These are phyloP conservation scores for Xylaria castorea DNA, from an alignment of 495 filamentous ascomycete genomes.

Conservation along the genomic window DNA sequence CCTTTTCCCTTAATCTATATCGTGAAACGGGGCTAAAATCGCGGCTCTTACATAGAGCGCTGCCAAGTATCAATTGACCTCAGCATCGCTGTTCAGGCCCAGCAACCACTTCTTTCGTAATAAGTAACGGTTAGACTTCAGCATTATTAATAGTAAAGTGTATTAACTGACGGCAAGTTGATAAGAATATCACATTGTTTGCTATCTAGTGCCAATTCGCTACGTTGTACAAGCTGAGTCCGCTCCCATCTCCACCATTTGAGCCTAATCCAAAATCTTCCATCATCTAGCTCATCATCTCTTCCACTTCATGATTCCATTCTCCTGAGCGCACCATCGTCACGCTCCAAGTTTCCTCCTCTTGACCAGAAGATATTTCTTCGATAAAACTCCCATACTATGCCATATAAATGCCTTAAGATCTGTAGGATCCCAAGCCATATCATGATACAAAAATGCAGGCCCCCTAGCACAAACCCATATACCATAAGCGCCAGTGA, in stretches of 20 bases:
- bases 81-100: too few species aligned
- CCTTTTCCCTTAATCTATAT: background rate
- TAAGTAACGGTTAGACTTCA: background rate
- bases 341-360: background rate
- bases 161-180: background rate
- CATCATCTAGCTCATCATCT: background rate
- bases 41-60: background rate
- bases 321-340: background rate
- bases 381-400: conserved; percentile 15
- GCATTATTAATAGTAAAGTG: background rate
- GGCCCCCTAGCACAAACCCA: background rate
- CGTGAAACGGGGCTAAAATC: background rate
- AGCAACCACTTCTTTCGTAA: background rate
- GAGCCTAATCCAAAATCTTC: background rate
- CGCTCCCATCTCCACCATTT: background rate
- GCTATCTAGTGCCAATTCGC: conserved; percentile 7
- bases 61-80: too few species aligned
- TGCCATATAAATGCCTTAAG: conserved; percentile 4
- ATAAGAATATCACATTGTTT: conserved; percentile 9
- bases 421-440: conserved; percentile 1
- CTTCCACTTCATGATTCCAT: background rate
- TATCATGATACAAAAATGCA: conserved; percentile 25
- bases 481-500: conserved; percentile 19
- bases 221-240: conserved; percentile 5
- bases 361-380: background rate